These are phyloP conservation scores for Gymnopilus junonius DNA, from an alignment of 768 basidiomycete species.

Conservation along the genomic window DNA sequence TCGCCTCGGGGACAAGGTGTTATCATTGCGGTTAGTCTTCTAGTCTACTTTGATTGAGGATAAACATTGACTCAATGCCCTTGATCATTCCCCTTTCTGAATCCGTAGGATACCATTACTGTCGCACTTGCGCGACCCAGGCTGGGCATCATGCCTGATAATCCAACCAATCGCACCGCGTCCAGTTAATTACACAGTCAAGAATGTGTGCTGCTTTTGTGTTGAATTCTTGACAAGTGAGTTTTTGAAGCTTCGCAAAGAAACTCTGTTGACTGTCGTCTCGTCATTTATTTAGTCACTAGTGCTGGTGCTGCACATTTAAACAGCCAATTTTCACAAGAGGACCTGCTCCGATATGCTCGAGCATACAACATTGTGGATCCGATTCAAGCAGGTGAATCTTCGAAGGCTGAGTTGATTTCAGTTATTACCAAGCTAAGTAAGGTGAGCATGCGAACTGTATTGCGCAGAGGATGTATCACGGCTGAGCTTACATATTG, in stretches of 20 bases:
- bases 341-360: background rate
- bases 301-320: background rate
- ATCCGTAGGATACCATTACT: slow-evolving; percentile 1
- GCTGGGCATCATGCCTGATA: background rate
- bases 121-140: background rate
- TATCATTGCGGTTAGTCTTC: background rate
- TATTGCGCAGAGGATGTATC: background rate
- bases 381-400: too few species aligned
- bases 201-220: background rate
- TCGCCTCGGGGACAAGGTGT: background rate
- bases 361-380: background rate
- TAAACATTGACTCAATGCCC: background rate
- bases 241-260: background rate
- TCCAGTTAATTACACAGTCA: background rate
- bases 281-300: background rate
- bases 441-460: background rate
- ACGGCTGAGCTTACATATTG: background rate
- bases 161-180: background rate
- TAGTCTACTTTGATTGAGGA: background rate
- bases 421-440: background rate
- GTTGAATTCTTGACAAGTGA: background rate
- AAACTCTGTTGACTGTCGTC: background rate
- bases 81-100: background rate
- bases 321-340: background rate
- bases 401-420: background rate